These are phyloP conservation scores for Phytophthora sojae DNA, from an alignment of 352 stramenopile species.

Conservation along the genomic window DNA sequence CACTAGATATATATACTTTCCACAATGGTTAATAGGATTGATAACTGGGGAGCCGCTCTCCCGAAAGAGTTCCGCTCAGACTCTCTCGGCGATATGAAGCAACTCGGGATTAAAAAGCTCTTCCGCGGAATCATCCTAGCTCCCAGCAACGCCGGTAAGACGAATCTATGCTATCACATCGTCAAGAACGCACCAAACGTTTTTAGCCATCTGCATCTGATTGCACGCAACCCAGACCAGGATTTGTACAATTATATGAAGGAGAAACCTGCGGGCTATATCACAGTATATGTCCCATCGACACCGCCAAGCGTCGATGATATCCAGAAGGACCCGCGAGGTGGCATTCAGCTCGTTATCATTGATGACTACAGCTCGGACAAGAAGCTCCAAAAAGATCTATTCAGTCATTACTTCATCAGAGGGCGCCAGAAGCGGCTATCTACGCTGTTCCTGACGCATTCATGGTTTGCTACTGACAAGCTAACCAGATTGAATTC, in stretches of 20 bases:
- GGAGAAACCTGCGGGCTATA: too few relatives aligned
- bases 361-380: neutral
- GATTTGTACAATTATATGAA: too few relatives aligned
- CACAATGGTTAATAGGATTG: neutral
- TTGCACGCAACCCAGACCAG: too few relatives aligned
- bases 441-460: neutral
- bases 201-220: too few relatives aligned
- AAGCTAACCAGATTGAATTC: neutral
- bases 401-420: neutral
- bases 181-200: too few relatives aligned
- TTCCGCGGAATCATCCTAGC: neutral
- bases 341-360: too few relatives aligned
- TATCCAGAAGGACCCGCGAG: too few relatives aligned
- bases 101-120: neutral
- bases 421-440: neutral
- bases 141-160: neutral
- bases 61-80: neutral
- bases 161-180: too few relatives aligned
- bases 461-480: constrained; percentile 1
- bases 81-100: neutral
- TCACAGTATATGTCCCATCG: too few relatives aligned
- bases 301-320: too few relatives aligned
- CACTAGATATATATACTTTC: neutral
- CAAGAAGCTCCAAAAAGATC: constrained; percentile 1
- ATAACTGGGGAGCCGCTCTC: neutral